Percentiles rank a stretch among this genome's conserved stretches.
Conservation (phyloP, 139 green algal species). For the Coelastrella sp. region DNA sequence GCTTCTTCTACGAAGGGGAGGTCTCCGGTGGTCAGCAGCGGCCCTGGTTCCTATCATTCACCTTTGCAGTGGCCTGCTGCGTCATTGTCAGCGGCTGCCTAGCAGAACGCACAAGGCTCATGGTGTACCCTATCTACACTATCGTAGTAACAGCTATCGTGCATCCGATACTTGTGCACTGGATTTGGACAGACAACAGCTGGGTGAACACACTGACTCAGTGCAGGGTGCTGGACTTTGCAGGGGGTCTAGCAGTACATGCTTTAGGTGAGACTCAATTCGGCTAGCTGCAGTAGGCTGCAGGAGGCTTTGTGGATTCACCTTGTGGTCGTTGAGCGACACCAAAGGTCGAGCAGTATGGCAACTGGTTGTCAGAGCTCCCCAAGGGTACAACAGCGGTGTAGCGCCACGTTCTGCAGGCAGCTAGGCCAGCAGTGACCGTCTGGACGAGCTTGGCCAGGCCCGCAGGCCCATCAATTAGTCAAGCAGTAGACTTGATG, state of each 20-base stretch:
- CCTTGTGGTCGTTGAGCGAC: too few species aligned
- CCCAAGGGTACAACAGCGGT: too few species aligned
- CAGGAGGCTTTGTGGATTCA: too few species aligned
- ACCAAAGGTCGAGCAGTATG: too few species aligned
- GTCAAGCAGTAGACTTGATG: too few species aligned
- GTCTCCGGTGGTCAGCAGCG: slow-evolving; percentile 3
- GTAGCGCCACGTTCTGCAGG: too few species aligned
- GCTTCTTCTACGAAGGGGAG: slow-evolving; percentile 57
- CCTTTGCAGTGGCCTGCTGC: slow-evolving; percentile 58
- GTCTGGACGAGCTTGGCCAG: too few species aligned
- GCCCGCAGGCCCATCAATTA: too few species aligned
- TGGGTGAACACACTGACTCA: slow-evolving; percentile 37
- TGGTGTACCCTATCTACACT: slow-evolving; percentile 54
- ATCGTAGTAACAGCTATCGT: slow-evolving; percentile 41
- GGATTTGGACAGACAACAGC: slow-evolving; percentile 51
- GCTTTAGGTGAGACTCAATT: slow-evolving; percentile 27
- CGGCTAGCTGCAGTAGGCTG: too few species aligned
- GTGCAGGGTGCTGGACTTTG: slow-evolving; percentile 64
- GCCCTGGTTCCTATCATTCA: slow-evolving; percentile 65
- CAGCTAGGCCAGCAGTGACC: too few species aligned
- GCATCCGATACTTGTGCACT: slow-evolving; percentile 58
- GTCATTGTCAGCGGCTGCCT: slow-evolving; percentile 65
- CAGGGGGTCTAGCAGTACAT: slow-evolving; percentile 60
- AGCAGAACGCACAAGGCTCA: slow-evolving; percentile 59
- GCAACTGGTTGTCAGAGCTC: too few species aligned